A percentile compares a stretch with the other conserved stretches of the same genome.
phyloP scores from a whole-genome alignment of 2,329 filamentous ascomycete genomes.

The Proliferodiscus dingleyae region DNA sequence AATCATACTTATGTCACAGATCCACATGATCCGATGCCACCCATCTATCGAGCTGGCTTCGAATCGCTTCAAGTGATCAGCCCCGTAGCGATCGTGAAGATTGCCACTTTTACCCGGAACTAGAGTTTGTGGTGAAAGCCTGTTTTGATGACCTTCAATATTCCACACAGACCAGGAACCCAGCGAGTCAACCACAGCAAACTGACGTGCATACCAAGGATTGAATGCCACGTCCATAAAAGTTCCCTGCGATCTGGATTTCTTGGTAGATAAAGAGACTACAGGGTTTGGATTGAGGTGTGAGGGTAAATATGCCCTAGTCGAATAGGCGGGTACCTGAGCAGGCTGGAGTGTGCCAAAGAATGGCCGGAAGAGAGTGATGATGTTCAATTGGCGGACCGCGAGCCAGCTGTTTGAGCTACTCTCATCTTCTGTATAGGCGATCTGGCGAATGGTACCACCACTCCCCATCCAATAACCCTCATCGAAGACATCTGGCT shows the following conservation, averaged over 20 bases:
- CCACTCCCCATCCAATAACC: conserved; percentile 31
- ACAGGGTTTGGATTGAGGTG: conserved; percentile 52
- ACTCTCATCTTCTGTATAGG: conserved; percentile 36
- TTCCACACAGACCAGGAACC: conserved; percentile 68
- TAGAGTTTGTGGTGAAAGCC: conserved; percentile 8
- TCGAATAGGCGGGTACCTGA: conserved; percentile 4
- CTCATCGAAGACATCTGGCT: conserved; percentile 18
- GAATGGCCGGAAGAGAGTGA: conserved; percentile 38
- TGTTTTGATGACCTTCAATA: conserved; percentile 23
- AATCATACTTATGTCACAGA: conserved; percentile 41
- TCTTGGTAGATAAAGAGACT: conserved; percentile 44
- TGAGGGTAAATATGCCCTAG: conserved; percentile 35
- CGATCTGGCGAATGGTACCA: conserved; percentile 44
- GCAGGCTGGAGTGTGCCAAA: conserved; percentile 17
- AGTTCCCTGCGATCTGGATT: conserved; percentile 47
- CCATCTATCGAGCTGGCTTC: conserved; percentile 29
- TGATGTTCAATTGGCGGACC: conserved; percentile 38
- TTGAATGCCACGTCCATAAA: conserved; percentile 65
- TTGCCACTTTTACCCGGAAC: conserved; percentile 20
- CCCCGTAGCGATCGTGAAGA: conserved; percentile 21
- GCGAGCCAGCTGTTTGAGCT: conserved; percentile 39
- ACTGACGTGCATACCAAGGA: conserved; percentile 53
- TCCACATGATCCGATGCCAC: conserved; percentile 47
- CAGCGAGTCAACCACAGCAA: conserved; percentile 60
- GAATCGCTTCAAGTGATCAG: conserved; percentile 5